Percentiles rank a stretch among this genome's conserved stretches.
Conservation (phyloP, 495 filamentous ascomycete species). For the Annulohypoxylon nitens region DNA sequence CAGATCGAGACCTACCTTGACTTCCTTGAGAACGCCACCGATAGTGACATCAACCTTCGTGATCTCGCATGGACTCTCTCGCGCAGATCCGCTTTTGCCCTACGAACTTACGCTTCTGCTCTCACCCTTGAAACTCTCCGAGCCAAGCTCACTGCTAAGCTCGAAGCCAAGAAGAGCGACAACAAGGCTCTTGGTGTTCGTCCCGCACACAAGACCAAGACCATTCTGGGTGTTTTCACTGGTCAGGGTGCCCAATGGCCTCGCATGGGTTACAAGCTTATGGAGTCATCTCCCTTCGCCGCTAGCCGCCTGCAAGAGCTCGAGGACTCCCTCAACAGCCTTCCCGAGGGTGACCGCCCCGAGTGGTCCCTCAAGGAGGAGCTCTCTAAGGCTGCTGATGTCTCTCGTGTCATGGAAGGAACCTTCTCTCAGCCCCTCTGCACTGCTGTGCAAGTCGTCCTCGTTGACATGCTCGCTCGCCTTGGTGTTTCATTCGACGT, state of each 20-base stretch:
- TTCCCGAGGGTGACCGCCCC: constrained; percentile 19
- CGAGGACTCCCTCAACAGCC: constrained; percentile 19
- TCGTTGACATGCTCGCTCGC: constrained; percentile 64
- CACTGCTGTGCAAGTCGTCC: constrained; percentile 56
- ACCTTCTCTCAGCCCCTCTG: constrained; percentile 56
- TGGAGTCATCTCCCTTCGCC: background rate
- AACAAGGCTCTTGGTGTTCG: constrained; percentile 13
- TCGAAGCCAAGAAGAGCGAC: constrained; percentile 13
- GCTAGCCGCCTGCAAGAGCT: constrained; percentile 19
- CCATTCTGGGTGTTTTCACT: constrained; percentile 44
- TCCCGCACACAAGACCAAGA: constrained; percentile 15
- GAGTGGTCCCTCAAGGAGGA: constrained; percentile 26
- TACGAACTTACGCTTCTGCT: constrained; percentile 14
- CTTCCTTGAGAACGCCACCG: constrained; percentile 10
- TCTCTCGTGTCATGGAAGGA: constrained; percentile 30
- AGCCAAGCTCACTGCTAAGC: constrained; percentile 18
- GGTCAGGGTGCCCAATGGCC: constrained; percentile 52
- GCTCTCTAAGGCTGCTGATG: constrained; percentile 36
- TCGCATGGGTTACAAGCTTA: constrained; percentile 23
- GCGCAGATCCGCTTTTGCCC: constrained; percentile 16
- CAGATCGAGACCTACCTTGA: constrained; percentile 5
- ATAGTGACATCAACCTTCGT: constrained; percentile 15
- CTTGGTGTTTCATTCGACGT: constrained; percentile 51
- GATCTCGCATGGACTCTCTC: constrained; percentile 21
- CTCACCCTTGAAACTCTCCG: constrained; percentile 8